Base-by-base conservation (phyloP, 345 rosid genomes). In the Ceriops tagal region DNA sequence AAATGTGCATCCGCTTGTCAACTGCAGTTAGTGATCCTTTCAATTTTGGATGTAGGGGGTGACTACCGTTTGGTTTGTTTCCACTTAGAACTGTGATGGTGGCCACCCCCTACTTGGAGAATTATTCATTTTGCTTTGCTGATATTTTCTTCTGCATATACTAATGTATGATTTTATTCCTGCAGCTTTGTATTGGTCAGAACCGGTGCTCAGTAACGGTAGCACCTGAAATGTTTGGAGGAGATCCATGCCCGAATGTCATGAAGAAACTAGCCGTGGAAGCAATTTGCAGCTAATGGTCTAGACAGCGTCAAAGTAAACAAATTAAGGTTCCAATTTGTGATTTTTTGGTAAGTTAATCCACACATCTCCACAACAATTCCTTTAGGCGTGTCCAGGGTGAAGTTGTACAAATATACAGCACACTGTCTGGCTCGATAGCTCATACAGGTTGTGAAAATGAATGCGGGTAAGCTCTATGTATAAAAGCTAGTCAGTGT, bases 211-310 rank as follows among this genome's bases (percentile, higher is more conserved):
- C 98, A 0, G 93, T 95, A 53, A 91, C 98, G 0, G 98, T 95
- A 30, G 96, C 99, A 56, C 99, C 98, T 0, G 96, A 71, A 63
- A 92, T 95, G 85, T 95, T 95, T 37, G 98, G 98, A 8, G 99
- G 98, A 66, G 99, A 95, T 75, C 99, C 99, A 0, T 95, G 99
- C 73, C 96, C 91, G 0, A 81, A 59, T 34, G 82, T 92, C 72
- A 92, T 88, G 99, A 96, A 96, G 86, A 91, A 92, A 62, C 92
- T 96, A 16, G 88, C 96, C 0, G 98, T 90, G 27, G 99, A 96
- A 82, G 97, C 84, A 24, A 62, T 96, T 65, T 96, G 99, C 72
- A 80, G 88, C 78, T 95, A 76, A 85, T 68, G 62, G 68, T 71
- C 61, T 53, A 55, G 60, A 53, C 59, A 57, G 18, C 34, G 53